phyloP scores from a whole-genome alignment of 805 yeast species.

The Dipodascopsis uninucleata region DNA sequence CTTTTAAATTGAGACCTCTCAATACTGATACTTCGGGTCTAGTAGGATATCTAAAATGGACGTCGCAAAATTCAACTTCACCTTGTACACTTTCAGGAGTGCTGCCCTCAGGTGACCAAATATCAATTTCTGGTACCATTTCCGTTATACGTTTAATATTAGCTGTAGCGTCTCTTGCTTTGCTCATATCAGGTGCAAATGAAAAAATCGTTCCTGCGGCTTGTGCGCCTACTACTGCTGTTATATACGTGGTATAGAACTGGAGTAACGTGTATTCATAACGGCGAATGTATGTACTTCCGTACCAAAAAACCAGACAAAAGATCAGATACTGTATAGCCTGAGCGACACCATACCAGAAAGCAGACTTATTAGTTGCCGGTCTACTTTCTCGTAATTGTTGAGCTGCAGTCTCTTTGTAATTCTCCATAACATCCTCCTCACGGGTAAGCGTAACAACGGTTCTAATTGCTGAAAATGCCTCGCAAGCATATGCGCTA shows the following conservation, averaged over 20 bases:
- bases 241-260: constrained; percentile 40
- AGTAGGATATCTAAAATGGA: constrained; percentile 31
- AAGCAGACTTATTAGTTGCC: constrained; percentile 18
- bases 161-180: constrained; percentile 39
- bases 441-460: constrained; percentile 43
- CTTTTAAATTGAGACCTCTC: constrained; percentile 22
- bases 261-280: constrained; percentile 33
- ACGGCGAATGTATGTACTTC: constrained; percentile 36
- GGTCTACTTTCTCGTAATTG: background rate
- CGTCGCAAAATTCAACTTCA: constrained; percentile 45
- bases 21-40: constrained; percentile 30
- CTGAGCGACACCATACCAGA: constrained; percentile 38
- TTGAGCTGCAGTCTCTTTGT: constrained; percentile 18
- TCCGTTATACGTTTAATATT: constrained; percentile 35
- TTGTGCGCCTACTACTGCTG: constrained; percentile 41
- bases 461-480: constrained; percentile 40
- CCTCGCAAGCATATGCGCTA: constrained; percentile 38
- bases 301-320: constrained; percentile 44
- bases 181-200: constrained; percentile 43
- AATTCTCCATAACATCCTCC: constrained; percentile 35
- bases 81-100: constrained; percentile 42
- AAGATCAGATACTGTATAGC: constrained; percentile 40
- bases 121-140: constrained; percentile 37
- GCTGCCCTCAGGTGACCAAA: constrained; percentile 32
- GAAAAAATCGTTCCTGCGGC: constrained; percentile 41